Evolutionary conservation across 768 basidiomycete species (phyloP), one percentile per base, ranked within the genome.

Genomic region (Mrakia blollopis): DNA sequence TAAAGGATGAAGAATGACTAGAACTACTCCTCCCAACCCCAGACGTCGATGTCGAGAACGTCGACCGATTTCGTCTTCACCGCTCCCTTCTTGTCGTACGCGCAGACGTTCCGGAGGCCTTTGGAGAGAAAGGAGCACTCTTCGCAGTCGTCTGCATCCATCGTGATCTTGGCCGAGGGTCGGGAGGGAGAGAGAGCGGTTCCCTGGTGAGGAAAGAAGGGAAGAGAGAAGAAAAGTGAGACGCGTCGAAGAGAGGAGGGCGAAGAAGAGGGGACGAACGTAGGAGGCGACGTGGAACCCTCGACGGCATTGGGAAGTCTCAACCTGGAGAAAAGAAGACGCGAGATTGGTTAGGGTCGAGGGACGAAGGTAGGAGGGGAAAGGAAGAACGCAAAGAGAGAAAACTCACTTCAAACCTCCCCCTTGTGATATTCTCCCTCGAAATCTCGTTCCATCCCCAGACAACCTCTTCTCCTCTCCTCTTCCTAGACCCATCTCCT

Each of bases 381-480:
- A 41, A 13, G 21, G 11, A 44, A 14, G 10, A 44, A 13, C 44
- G 44, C 10, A 44, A 44, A 21, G 35, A 23, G 44, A 11, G 37
- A 21, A 25, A 68, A 63, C 62, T 18, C 30, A 68, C 65, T 39
- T 68, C 37, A 25, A 68, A 68, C 65, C 39, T 68, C 25, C 37
- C 25, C 21, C 37, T n/a, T 21, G 9, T 21, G 39, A 13, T 21
- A 23, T 21, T 25, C 13, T n/a, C 25, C 9, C 23, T 39, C 13
- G 35, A 25, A 1, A 41, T 6, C 25, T 39, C 35, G 2, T 68
- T 7, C 65, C 65, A 68, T 3, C 35, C 39, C 65, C 65, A 68
- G 7, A 35, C 39, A 8, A 68, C 35, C 65, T 68, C 65, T 21
- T 68, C 65, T 30, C 62, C 62, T 25, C 65, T 11, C 37, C 65